Percentiles rank a stretch among this genome's conserved stretches.
These are phyloP conservation scores for Fusarium pseudograminearum DNA, from an alignment of 2,329 filamentous ascomycete species.

Conservation along the genomic window DNA sequence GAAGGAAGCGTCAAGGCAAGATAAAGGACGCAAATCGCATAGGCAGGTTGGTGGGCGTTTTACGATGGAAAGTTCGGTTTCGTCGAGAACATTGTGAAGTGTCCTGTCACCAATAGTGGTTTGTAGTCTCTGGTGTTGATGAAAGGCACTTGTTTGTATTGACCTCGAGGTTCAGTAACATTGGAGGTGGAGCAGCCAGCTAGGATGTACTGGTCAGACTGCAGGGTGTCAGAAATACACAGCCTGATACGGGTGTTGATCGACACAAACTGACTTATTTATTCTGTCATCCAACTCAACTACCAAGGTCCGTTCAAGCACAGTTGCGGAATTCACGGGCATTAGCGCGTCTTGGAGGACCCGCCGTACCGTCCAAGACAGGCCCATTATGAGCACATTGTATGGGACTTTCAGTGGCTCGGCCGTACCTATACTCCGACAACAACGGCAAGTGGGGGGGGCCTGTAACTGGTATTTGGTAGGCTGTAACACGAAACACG, in stretches of 20 bases:
- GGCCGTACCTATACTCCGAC: neutral
- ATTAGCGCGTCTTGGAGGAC: conserved; percentile 17
- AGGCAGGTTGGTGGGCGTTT: conserved; percentile 4
- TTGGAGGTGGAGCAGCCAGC: conserved; percentile 1
- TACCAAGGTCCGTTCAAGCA: neutral
- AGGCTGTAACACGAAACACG: neutral
- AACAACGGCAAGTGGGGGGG: conserved; percentile 6
- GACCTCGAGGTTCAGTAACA: conserved; percentile 16
- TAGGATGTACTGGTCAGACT: conserved; percentile 11
- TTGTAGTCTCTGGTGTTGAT: conserved; percentile 25
- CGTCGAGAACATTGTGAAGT: conserved; percentile 42
- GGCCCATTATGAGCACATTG: conserved; percentile 12
- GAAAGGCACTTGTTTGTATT: conserved; percentile 25
- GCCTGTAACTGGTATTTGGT: neutral
- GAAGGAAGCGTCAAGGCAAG: neutral
- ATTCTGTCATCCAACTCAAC: neutral
- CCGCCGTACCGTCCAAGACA: conserved; percentile 1
- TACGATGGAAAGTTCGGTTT: conserved; percentile 25
- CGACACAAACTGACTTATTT: neutral
- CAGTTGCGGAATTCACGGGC: neutral
- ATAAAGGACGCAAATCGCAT: neutral
- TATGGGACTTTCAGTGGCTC: neutral
- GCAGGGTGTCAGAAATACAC: neutral
- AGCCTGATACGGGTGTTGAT: neutral
- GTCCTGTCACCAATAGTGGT: conserved; percentile 30